Percentiles rank a stretch among this genome's conserved stretches.
Evolutionary conservation across 148 eudicot genomes (phyloP).

Genomic region (Beta vulgaris): DNA sequence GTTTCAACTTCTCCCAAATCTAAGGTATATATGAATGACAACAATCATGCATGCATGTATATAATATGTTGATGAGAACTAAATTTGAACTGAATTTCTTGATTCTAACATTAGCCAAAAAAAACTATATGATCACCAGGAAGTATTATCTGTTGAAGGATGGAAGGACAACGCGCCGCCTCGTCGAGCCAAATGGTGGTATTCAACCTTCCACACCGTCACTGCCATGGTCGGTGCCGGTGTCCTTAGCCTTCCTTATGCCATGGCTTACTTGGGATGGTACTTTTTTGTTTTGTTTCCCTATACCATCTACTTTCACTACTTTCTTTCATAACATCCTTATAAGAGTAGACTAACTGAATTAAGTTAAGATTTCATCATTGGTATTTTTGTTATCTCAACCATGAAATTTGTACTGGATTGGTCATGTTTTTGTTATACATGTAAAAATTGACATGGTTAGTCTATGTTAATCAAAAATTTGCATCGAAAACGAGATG

Average conservation of each 20-base stretch:
- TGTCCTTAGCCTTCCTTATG: conserved; percentile 84
- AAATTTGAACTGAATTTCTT: too few species aligned
- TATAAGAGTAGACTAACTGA: too few species aligned
- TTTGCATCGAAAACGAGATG: too few species aligned
- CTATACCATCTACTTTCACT: too few species aligned
- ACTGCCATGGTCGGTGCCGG: conserved; percentile 95
- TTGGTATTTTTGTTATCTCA: too few species aligned
- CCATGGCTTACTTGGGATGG: conserved; percentile 93
- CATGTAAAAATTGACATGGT: too few species aligned
- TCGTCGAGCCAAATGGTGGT: conserved; percentile 87
- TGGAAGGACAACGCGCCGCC: conserved; percentile 40
- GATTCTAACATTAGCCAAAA: neutral
- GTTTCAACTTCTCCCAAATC: conserved; percentile 24
- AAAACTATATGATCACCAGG: conserved; percentile 14
- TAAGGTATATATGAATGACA: conserved; percentile 10
- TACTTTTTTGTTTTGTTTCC: conserved; percentile 16
- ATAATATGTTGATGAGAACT: too few species aligned
- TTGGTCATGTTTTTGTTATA: too few species aligned
- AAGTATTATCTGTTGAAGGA: conserved; percentile 20
- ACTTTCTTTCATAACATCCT: too few species aligned
- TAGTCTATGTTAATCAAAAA: too few species aligned
- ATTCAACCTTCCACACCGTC: conserved; percentile 80
- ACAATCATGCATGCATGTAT: neutral
- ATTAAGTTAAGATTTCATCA: too few species aligned
- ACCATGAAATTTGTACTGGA: too few species aligned